Conservation (phyloP, 176 grass and related monocot species). For the Lolium multiflorum region DNA sequence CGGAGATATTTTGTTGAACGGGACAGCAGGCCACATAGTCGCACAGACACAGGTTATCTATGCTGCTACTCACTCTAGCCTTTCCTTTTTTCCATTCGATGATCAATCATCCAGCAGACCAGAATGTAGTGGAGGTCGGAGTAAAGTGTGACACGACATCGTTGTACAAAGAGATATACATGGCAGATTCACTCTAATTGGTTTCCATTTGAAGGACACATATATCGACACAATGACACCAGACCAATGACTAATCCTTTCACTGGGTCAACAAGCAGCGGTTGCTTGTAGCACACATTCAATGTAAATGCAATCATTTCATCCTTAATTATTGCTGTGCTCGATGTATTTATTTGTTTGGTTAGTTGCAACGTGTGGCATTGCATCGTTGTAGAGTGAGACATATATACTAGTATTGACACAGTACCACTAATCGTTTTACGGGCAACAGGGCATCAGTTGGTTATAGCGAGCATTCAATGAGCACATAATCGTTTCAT, state of each 20-base stretch:
- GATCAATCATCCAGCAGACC: background rate
- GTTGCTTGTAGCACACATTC: too few species aligned
- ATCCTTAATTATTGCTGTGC: too few species aligned
- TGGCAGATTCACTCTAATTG: background rate
- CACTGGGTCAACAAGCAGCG: too few species aligned
- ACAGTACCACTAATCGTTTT: background rate
- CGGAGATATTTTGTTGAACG: background rate
- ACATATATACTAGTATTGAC: background rate
- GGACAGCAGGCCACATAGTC: background rate
- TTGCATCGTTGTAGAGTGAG: too few species aligned
- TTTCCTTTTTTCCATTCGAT: background rate
- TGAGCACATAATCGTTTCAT: background rate
- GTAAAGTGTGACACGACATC: background rate
- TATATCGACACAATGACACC: background rate
- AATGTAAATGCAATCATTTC: too few species aligned
- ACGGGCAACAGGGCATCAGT: background rate
- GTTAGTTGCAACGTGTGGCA: too few species aligned
- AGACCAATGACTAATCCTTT: too few species aligned
- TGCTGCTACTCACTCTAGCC: background rate
- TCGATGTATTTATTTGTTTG: too few species aligned
- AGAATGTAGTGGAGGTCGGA: background rate
- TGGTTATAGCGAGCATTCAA: background rate
- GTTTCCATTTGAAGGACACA: background rate
- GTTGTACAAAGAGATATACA: background rate
- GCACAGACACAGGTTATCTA: background rate